Conservation (phyloP, 177 flowering plant species). For the Tripterygium wilfordii region DNA sequence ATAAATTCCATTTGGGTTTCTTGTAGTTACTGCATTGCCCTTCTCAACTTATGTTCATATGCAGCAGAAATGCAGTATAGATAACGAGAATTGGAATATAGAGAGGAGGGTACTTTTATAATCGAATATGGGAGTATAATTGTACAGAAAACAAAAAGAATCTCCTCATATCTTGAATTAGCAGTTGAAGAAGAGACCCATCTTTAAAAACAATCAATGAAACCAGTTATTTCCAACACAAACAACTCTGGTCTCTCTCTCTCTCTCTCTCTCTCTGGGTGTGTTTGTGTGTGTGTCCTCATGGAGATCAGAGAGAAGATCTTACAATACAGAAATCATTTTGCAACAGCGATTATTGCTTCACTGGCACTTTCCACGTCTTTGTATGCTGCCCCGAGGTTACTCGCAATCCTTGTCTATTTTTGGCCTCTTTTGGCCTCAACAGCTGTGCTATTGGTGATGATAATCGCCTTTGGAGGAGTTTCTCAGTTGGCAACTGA, state of each 20-base stretch:
- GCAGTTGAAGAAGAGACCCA: conserved; percentile 3
- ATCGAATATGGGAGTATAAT: too few relatives aligned
- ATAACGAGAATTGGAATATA: too few relatives aligned
- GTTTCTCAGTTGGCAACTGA: conserved; percentile 18
- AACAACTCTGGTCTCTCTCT: too few relatives aligned
- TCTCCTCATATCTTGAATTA: background rate
- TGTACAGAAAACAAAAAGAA: conserved; percentile 1
- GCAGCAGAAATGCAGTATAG: too few relatives aligned
- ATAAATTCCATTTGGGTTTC: conserved; percentile 2
- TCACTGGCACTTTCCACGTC: conserved; percentile 10
- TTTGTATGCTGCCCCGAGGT: conserved; percentile 22
- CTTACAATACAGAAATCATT: conserved; percentile 22
- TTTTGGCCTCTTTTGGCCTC: conserved; percentile 59
- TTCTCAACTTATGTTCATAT: background rate
- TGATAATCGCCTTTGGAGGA: conserved; percentile 25
- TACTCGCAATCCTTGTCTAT: conserved; percentile 26
- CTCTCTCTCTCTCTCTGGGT: too few relatives aligned
- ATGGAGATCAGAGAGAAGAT: conserved; percentile 36
- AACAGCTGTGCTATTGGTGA: conserved; percentile 33
- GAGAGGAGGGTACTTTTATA: conserved; percentile 1
- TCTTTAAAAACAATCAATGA: background rate
- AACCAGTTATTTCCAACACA: background rate
- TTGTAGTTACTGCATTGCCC: conserved; percentile 12
- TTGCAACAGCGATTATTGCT: conserved; percentile 11
- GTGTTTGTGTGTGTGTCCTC: too few relatives aligned